phyloP scores from a whole-genome alignment of 2,329 filamentous ascomycete species.

The Pestalotiopsis sp. region DNA sequence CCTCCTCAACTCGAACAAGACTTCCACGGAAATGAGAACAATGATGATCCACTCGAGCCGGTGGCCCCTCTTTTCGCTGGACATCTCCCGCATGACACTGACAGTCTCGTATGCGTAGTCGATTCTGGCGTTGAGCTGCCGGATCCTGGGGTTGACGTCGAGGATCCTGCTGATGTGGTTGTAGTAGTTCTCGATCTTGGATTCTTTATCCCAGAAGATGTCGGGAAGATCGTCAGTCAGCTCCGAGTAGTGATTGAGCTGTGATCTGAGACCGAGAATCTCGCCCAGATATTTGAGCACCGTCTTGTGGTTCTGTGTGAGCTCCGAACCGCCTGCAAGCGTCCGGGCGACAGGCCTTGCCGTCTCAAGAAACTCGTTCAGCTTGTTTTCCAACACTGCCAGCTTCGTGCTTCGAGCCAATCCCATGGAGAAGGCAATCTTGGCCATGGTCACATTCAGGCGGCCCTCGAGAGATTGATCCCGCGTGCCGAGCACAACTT shows the following conservation, averaged over 20 bases:
- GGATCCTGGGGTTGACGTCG: constrained; percentile 90
- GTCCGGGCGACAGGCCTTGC: constrained; percentile 81
- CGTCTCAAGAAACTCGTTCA: constrained; percentile 83
- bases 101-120: constrained; percentile 97
- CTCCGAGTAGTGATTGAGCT: constrained; percentile 95
- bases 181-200: constrained; percentile 92
- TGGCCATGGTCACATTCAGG: constrained; percentile 73
- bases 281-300: constrained; percentile 94
- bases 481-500: constrained; percentile 85
- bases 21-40: constrained; percentile 87
- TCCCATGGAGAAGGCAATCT: constrained; percentile 95
- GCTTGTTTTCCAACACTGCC: constrained; percentile 82
- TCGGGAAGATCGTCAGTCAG: constrained; percentile 94
- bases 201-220: constrained; percentile 96
- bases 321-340: constrained; percentile 60
- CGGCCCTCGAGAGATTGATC: constrained; percentile 47
- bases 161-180: constrained; percentile 88
- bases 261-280: constrained; percentile 83
- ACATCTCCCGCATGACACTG: constrained; percentile 80
- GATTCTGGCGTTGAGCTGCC: constrained; percentile 93
- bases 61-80: constrained; percentile 88
- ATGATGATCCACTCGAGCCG: constrained; percentile 96
- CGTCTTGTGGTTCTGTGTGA: constrained; percentile 71
- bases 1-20: constrained; percentile 73
- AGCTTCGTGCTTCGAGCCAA: constrained; percentile 92